phyloP scores from a whole-genome alignment of 345 rosid species.

The Salix exigua region DNA sequence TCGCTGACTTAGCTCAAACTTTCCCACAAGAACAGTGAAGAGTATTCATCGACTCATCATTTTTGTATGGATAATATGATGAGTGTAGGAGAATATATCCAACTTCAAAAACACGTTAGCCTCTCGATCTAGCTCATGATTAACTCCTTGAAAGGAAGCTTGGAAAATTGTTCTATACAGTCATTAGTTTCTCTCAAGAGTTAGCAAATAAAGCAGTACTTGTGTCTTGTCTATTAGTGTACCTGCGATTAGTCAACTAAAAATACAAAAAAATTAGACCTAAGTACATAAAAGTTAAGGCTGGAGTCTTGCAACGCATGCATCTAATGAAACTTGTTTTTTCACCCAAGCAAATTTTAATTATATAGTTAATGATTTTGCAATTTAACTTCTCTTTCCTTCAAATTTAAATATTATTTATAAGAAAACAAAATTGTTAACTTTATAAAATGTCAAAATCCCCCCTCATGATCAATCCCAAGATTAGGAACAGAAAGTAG shows the following conservation, averaged over 20 bases:
- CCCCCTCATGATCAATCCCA: background rate
- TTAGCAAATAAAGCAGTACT: background rate
- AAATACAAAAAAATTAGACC: background rate
- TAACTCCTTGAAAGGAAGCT: background rate
- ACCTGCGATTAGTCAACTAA: background rate
- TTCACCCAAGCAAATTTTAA: too few relatives aligned
- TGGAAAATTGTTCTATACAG: background rate
- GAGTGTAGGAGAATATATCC: background rate
- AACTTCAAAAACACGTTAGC: background rate
- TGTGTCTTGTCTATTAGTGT: background rate
- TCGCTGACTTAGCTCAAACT: background rate
- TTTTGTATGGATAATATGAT: conserved; percentile 5
- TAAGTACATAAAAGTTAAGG: background rate
- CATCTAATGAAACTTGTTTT: background rate
- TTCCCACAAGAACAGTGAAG: background rate
- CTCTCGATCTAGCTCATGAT: background rate
- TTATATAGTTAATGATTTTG: too few relatives aligned
- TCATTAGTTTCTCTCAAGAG: background rate
- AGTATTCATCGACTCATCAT: conserved; percentile 1
- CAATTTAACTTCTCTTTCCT: too few relatives aligned
- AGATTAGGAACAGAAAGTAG: background rate
- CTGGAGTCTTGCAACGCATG: background rate
- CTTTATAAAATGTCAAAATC: background rate
- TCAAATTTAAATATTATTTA: too few relatives aligned
- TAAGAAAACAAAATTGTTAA: too few relatives aligned